Base-by-base conservation (phyloP, 192 early-diverging fungal species). In the Backusella tuberculispora region DNA sequence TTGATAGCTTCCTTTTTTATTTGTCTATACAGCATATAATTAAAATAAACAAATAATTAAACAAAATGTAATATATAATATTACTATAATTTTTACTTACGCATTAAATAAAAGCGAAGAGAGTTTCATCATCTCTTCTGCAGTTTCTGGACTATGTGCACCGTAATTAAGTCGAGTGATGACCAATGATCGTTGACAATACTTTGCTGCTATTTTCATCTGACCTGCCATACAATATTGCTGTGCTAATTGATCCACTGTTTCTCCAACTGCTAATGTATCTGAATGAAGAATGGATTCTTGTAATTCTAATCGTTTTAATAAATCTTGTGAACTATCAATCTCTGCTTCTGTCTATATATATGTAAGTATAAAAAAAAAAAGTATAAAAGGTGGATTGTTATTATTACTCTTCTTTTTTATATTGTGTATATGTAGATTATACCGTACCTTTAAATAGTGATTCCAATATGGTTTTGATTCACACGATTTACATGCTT, bases 71-170 rank as follows among this genome's bases (percentile, higher is more conserved):
- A 67, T 50, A 43, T 21, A 10, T 34, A 26, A 67, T 50, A 43
- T 21, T 14, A 6, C 5, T 5, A 48, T 9, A 37, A 1, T 21
- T 3, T 44, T 1, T 29, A 63, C 75, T 66, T 73, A 72, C 76
- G 44, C 40, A 42, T 66, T 71, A 37, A 72, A 73, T n/a, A 66
- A 56, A n/a, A 77, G 29, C 8, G 56, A 47, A 14, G 70, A 72
- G 3, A 77, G 26, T 21, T 77, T 77, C 70, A 77, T 73, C 76
- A 77, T 77, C 13, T 77, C 76, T 10, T 72, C 64, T n/a, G 76
- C 63, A 6, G 47, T 13, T 47, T 77, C 76, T 12, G 67, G 14
- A 21, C 76, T 77, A 13, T 17, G 19, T 5, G 7, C n/a, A 26
- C 76, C 76, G 45, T 48, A 77, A 34, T 40, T 67, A 26, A n/a